Conservation (phyloP, 2,329 filamentous ascomycete species). For the Byssochlamys sp. region DNA sequence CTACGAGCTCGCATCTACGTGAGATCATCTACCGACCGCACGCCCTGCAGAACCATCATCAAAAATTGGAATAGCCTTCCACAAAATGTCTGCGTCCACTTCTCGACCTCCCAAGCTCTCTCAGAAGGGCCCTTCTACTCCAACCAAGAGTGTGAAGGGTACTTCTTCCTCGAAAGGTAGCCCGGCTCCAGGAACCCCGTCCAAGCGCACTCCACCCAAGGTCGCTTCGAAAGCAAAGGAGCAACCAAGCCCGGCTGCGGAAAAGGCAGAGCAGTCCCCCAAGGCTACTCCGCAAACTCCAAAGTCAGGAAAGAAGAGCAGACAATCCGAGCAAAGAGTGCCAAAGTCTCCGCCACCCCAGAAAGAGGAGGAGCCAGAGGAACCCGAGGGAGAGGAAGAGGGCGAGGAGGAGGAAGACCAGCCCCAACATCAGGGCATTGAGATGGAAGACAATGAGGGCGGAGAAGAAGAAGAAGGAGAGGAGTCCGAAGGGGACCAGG, state of each 20-base stretch:
- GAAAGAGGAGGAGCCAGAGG: constrained; percentile 5
- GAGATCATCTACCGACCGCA: background rate
- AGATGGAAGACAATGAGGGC: background rate
- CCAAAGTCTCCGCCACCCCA: background rate
- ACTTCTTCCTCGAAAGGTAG: constrained; percentile 12
- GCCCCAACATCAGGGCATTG: background rate
- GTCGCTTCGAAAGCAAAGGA: background rate
- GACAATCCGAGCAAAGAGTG: background rate
- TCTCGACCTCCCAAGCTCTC: constrained; percentile 1
- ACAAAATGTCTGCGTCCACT: background rate
- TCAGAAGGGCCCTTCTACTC: constrained; percentile 14
- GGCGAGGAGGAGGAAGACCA: background rate
- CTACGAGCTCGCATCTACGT: background rate
- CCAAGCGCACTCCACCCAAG: background rate
- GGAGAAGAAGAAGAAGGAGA: background rate
- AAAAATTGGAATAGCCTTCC: background rate
- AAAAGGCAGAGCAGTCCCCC: background rate
- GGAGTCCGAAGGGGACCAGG: background rate
- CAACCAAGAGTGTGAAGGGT: constrained; percentile 18
- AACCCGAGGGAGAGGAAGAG: constrained; percentile 1
- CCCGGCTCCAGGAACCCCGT: background rate
- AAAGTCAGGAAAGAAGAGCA: background rate
- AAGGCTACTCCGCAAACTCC: background rate
- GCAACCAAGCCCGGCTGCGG: background rate
- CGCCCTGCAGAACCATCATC: background rate